These are phyloP conservation scores for Gnaphalium uliginosum DNA, from an alignment of 129 eudicot genomes.

Conservation along the genomic window DNA sequence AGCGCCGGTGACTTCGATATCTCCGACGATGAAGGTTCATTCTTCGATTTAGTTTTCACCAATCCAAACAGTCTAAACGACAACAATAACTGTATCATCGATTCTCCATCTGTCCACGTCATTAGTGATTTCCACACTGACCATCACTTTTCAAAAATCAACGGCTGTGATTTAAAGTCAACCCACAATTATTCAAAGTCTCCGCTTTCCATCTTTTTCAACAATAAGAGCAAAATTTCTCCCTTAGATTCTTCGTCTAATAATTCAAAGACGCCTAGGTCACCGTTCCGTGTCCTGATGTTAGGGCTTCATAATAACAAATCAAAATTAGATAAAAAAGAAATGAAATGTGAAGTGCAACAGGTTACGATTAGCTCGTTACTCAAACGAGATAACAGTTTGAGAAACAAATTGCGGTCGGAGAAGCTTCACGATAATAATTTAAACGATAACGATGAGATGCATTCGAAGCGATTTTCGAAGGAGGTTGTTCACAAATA, in stretches of 20 bases:
- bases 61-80: conserved; percentile 18
- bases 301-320: conserved; percentile 47
- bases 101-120: conserved; percentile 29
- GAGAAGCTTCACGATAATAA: conserved; percentile 31
- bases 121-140: conserved; percentile 25
- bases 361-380: conserved; percentile 39
- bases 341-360: conserved; percentile 38
- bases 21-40: conserved; percentile 61
- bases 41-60: conserved; percentile 67
- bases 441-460: not conserved
- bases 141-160: conserved; percentile 28
- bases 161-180: conserved; percentile 31
- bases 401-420: conserved; percentile 39
- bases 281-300: conserved; percentile 49
- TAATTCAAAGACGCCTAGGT: conserved; percentile 50
- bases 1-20: conserved; percentile 30
- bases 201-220: conserved; percentile 30
- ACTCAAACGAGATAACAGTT: conserved; percentile 47
- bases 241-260: conserved; percentile 42
- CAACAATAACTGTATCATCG: not conserved
- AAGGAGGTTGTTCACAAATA: conserved; percentile 51
- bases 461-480: conserved; percentile 33
- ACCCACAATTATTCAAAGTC: conserved; percentile 24
- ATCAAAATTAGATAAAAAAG: conserved; percentile 32
- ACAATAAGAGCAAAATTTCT: conserved; percentile 28